These are phyloP conservation scores for Diplodia scrobiculata DNA, from an alignment of 2,329 filamentous ascomycete genomes.

Conservation along the genomic window DNA sequence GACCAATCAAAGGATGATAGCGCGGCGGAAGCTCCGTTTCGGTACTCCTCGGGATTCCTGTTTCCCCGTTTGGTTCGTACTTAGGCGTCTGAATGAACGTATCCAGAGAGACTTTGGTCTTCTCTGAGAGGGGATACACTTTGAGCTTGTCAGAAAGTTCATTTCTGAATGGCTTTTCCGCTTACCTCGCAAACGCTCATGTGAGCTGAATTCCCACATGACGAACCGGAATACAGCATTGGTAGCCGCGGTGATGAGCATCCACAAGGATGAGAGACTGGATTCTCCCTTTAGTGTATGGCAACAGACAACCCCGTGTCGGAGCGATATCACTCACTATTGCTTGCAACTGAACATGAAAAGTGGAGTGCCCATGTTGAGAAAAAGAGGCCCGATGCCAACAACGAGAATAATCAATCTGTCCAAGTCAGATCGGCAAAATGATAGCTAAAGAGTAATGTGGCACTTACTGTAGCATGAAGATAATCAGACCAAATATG, in stretches of 20 bases:
- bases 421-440: background rate
- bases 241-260: background rate
- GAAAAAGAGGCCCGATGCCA: background rate
- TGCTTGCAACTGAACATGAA: conserved; percentile 12
- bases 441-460: no score
- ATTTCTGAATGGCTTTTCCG: background rate
- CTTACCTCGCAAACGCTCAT: conserved; percentile 4
- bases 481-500: background rate
- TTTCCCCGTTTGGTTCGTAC: background rate
- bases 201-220: conserved; percentile 12
- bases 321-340: background rate
- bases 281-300: background rate
- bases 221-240: background rate
- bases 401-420: background rate
- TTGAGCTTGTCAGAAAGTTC: background rate
- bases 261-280: background rate
- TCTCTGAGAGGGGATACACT: background rate
- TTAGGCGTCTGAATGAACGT: background rate
- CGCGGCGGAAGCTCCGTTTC: conserved; percentile 6
- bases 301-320: background rate
- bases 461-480: background rate
- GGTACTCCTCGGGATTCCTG: background rate
- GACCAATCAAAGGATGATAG: background rate
- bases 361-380: conserved; percentile 5
- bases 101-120: background rate